phyloP scores from a whole-genome alignment of 345 rosid genomes.

The Hibiscus syriacus region DNA sequence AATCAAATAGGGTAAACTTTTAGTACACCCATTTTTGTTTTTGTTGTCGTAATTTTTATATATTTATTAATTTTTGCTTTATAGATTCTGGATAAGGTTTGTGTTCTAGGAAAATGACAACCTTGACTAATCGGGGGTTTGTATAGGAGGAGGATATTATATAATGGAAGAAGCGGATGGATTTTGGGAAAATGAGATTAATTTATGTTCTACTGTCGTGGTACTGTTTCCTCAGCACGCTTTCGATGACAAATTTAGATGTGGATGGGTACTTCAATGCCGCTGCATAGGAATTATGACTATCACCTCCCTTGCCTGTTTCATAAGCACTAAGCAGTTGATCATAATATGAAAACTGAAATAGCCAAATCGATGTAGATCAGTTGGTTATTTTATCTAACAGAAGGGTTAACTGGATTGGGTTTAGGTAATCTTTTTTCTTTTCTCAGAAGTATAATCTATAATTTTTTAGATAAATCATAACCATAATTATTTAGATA shows the following conservation, averaged over 20 bases:
- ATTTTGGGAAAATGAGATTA: background rate
- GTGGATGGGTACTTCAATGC: background rate
- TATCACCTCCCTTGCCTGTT: background rate
- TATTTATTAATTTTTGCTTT: background rate
- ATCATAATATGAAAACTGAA: background rate
- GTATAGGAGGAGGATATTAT: background rate
- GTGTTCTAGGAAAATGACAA: too few species aligned
- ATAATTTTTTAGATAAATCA: too few species aligned
- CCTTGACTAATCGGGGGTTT: too few species aligned
- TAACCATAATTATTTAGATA: too few species aligned
- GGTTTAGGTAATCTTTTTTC: background rate
- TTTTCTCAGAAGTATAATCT: too few species aligned
- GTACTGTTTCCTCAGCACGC: background rate
- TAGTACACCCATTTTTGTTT: background rate
- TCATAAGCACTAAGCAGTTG: too few species aligned
- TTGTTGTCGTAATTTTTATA: background rate
- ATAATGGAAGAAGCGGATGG: background rate
- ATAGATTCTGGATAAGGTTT: background rate
- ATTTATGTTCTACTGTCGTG: background rate
- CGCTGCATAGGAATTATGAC: background rate
- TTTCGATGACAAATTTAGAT: background rate
- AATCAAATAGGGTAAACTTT: background rate
- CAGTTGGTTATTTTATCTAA: background rate
- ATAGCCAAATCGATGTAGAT: background rate
- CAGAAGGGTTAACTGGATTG: background rate